phyloP scores from a whole-genome alignment of 1,139 yeast species.

The Kodamaea sp. region DNA sequence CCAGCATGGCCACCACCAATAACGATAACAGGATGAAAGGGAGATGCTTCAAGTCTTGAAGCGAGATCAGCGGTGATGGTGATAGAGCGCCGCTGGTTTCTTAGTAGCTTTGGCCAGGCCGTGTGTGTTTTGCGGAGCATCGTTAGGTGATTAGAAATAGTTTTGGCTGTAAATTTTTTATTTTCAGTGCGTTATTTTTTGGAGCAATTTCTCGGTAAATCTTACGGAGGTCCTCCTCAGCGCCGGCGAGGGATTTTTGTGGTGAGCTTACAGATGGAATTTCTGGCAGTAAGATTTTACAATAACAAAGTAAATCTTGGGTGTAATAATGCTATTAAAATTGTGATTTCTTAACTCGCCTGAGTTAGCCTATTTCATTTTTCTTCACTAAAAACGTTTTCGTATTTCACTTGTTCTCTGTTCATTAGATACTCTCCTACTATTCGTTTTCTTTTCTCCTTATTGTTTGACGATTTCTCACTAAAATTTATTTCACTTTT shows the following conservation, averaged over 20 bases:
- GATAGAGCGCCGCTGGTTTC: slow-evolving; percentile 6
- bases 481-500: background rate
- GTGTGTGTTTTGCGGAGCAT: background rate
- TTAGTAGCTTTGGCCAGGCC: background rate
- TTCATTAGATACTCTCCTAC: too few relatives aligned
- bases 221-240: background rate
- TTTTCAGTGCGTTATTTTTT: background rate
- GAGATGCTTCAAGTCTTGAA: slow-evolving; percentile 9
- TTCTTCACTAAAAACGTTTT: too few relatives aligned
- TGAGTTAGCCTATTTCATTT: too few relatives aligned
- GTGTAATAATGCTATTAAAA: too few relatives aligned
- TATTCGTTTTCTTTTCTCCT: background rate
- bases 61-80: slow-evolving; percentile 10
- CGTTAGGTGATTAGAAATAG: background rate
- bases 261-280: too few relatives aligned
- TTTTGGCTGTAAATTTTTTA: background rate
- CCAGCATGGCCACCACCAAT: slow-evolving; percentile 99
- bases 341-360: too few relatives aligned
- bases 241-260: too few relatives aligned
- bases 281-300: too few relatives aligned
- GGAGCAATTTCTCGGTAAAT: background rate
- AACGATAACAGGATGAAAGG: slow-evolving; percentile 63
- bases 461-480: background rate
- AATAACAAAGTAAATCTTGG: too few relatives aligned
- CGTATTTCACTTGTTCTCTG: too few relatives aligned